Evolutionary conservation across 768 basidiomycete genomes (phyloP).

Genomic region (Cystofilobasidium capitatum): DNA sequence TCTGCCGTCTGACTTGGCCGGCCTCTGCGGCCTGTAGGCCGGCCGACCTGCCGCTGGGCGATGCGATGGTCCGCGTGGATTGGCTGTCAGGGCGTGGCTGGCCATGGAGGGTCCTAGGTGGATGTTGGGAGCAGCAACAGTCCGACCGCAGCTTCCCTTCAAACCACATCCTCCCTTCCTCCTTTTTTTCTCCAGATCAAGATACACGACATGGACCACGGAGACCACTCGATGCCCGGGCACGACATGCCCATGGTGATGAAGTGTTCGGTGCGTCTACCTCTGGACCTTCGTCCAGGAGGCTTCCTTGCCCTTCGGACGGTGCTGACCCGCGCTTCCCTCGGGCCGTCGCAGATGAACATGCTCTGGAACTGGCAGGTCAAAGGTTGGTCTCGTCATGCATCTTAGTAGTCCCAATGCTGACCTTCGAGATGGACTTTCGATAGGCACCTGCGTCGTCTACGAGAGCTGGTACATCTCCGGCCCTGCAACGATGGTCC

Average conservation of each 20-base stretch:
- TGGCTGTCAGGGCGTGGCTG: too few relatives aligned
- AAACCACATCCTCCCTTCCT: too few relatives aligned
- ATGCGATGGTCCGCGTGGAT: too few relatives aligned
- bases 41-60: too few relatives aligned
- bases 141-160: too few relatives aligned
- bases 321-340: not conserved
- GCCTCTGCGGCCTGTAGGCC: too few relatives aligned
- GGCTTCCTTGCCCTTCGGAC: not conserved
- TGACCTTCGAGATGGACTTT: not conserved
- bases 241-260: conserved; percentile 11
- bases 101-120: too few relatives aligned
- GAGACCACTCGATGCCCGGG: conserved; percentile 3
- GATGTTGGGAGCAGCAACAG: too few relatives aligned
- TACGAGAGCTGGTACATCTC: conserved; percentile 16
- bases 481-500: not conserved
- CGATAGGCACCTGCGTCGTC: conserved; percentile 18
- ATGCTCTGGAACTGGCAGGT: conserved; percentile 27
- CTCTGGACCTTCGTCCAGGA: not conserved
- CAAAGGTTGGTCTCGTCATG: not conserved
- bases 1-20: too few relatives aligned
- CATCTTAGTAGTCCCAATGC: not conserved
- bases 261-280: conserved; percentile 13
- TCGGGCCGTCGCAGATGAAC: conserved; percentile 18
- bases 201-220: conserved; percentile 16
- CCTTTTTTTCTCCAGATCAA: not conserved